Evolutionary conservation across 2,329 filamentous ascomycete species (phyloP), one percentile per base, ranked within the genome.

Genomic region (Fusarium sarcochroum): DNA sequence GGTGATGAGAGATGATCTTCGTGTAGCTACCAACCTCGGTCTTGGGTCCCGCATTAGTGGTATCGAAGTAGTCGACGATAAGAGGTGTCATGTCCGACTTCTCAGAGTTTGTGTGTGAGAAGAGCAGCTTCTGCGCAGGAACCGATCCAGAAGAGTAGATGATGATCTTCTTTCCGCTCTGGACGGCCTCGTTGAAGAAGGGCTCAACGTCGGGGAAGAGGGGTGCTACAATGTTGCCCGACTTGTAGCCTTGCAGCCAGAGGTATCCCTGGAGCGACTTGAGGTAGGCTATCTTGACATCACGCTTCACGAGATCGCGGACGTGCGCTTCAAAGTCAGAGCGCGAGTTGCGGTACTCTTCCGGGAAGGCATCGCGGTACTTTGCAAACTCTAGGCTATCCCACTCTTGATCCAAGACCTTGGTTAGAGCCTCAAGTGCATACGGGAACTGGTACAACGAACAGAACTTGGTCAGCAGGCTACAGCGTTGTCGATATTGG

Each of bases 111-210:
- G 88, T 90, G 75, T 94, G 88, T 63, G 85, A 84, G 79, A 95
- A 95, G 66, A 95, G 85, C 64, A 95, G 83, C 80, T 93, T 93
- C 83, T 96, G 93, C 15, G 93, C 93, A 20, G 90, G 85, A 7
- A 95, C 90, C 21, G 91, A 94, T 32, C 93, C 93, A 14, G 91
- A 94, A 6, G 91, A 94, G 81, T 94, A 96, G 75, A 96, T 94
- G 72, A 91, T 87, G 68, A 94, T 84, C 62, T 82, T 82, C 64
- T 87, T 81, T 25, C 85, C 86, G 30, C 82, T 78, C 17, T 79
- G 76, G 55, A 85, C 83, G 88, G 91, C 94, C 42, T 80, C 72
- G 53, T 82, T 79, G 66, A 94, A 82, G 66, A 86, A 85, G 10
- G 87, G 85, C n/a, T 87, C 82, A 18, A 95, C 92, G 74, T 96